These are phyloP conservation scores for Telopea speciosissima DNA, from an alignment of 177 flowering plant genomes.

Conservation along the genomic window DNA sequence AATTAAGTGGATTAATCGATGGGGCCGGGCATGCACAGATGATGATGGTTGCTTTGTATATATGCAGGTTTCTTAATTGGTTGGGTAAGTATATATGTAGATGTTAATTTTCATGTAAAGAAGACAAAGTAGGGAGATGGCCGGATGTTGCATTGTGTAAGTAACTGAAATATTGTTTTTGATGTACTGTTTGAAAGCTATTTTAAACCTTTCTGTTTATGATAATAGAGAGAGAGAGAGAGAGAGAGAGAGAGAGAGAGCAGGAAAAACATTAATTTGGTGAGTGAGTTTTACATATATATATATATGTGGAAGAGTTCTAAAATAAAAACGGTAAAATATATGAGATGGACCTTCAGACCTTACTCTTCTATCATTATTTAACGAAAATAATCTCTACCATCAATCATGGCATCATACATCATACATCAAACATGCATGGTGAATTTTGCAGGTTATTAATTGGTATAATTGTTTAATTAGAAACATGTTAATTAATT, in stretches of 20 bases:
- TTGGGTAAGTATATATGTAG: no score
- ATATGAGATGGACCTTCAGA: no score
- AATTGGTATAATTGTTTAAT: no score
- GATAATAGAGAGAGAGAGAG: constrained; percentile 2
- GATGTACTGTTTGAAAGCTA: constrained; percentile 34
- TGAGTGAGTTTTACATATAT: not conserved
- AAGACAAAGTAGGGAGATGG: constrained; percentile 16
- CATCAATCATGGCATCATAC: no score
- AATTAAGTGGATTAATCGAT: no score
- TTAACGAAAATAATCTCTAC: no score
- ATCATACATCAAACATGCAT: no score
- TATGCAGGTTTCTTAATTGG: constrained; percentile 21
- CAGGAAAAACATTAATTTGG: not conserved
- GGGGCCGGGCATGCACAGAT: not conserved
- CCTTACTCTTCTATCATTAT: no score
- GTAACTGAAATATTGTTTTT: constrained; percentile 30
- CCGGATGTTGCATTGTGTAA: constrained; percentile 17
- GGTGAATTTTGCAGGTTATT: no score
- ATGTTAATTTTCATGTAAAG: constrained; percentile 12
- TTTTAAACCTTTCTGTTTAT: constrained; percentile 23
- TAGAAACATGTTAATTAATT: no score
- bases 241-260: not conserved
- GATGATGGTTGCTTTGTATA: constrained; percentile 22
- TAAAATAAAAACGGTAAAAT: no score
- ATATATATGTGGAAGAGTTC: no score